Evolutionary conservation across 345 rosid genomes (phyloP).

Genomic region (Viola odorata): DNA sequence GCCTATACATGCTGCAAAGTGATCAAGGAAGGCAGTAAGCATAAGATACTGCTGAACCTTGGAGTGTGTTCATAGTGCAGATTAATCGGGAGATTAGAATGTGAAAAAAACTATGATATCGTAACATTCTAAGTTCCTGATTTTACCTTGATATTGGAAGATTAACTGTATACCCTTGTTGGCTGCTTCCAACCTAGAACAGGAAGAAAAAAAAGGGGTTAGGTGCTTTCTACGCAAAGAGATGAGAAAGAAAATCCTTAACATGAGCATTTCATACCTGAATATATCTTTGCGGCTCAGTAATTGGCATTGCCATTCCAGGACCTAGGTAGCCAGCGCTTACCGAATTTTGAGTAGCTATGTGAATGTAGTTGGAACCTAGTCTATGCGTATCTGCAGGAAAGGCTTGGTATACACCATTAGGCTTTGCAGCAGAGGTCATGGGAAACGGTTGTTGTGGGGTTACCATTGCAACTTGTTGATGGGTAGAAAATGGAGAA

Average conservation of each 20-base stretch:
- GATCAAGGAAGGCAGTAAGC: neutral
- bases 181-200: constrained; percentile 38
- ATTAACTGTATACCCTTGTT: constrained; percentile 23
- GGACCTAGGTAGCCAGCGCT: constrained; percentile 32
- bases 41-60: neutral
- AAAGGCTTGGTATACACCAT: constrained; percentile 11
- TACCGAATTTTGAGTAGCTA: constrained; percentile 19
- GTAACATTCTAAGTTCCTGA: neutral
- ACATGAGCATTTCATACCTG: constrained; percentile 27
- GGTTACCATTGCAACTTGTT: constrained; percentile 42
- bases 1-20: constrained; percentile 27
- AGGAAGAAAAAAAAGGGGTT: constrained; percentile 12
- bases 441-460: constrained; percentile 11
- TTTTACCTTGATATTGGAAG: constrained; percentile 35
- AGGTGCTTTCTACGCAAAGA: constrained; percentile 3
- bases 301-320: constrained; percentile 21
- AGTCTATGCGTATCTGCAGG: constrained; percentile 16
- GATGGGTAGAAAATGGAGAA: constrained; percentile 80
- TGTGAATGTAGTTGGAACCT: constrained; percentile 17
- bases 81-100: neutral
- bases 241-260: neutral
- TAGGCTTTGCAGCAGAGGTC: constrained; percentile 1
- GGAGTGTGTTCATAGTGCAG: neutral
- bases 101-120: neutral
- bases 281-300: constrained; percentile 20